Percentiles rank a stretch among this genome's conserved stretches.
Conservation (phyloP, 176 grass and related monocot species). For the Pontederia paniculata region DNA sequence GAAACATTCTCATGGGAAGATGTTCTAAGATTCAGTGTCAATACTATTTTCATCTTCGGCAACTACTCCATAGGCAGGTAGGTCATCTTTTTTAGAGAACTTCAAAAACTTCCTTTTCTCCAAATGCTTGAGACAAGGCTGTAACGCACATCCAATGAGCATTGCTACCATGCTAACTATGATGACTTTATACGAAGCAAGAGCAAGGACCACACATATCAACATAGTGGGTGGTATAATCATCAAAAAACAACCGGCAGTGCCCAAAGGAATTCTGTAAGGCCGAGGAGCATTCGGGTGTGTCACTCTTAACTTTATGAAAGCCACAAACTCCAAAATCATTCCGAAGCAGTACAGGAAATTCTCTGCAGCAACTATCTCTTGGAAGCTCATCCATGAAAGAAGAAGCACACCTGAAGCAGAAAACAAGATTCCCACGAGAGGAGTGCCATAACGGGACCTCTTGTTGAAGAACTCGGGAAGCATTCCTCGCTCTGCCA, state of each 20-base stretch:
- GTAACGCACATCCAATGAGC: slow-evolving; percentile 5
- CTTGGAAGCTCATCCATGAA: slow-evolving; percentile 35
- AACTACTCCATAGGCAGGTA: not conserved
- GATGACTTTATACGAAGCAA: slow-evolving; percentile 32
- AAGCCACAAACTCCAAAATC: slow-evolving; percentile 32
- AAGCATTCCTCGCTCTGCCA: slow-evolving; percentile 35
- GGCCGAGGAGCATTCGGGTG: slow-evolving; percentile 28
- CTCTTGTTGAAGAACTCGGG: slow-evolving; percentile 19
- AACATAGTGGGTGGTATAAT: slow-evolving; percentile 30
- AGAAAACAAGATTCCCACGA: slow-evolving; percentile 24
- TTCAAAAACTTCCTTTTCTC: slow-evolving; percentile 1
- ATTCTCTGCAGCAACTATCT: slow-evolving; percentile 31
- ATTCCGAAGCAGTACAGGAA: slow-evolving; percentile 36
- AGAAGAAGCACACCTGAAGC: slow-evolving; percentile 25
- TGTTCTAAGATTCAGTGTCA: too few relatives aligned
- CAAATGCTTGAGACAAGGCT: slow-evolving; percentile 4
- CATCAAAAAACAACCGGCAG: slow-evolving; percentile 18
- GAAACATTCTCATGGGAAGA: too few relatives aligned
- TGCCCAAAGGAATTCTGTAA: slow-evolving; percentile 25
- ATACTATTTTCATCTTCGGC: not conserved
- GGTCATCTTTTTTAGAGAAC: not conserved
- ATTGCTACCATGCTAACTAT: slow-evolving; percentile 12
- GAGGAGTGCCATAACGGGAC: slow-evolving; percentile 22
- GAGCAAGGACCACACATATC: slow-evolving; percentile 22
- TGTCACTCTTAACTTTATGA: slow-evolving; percentile 29